Percentiles rank a stretch among this genome's conserved stretches.
Evolutionary conservation across 2,329 filamentous ascomycete genomes (phyloP).

Genomic region (Monosporascus sp.): DNA sequence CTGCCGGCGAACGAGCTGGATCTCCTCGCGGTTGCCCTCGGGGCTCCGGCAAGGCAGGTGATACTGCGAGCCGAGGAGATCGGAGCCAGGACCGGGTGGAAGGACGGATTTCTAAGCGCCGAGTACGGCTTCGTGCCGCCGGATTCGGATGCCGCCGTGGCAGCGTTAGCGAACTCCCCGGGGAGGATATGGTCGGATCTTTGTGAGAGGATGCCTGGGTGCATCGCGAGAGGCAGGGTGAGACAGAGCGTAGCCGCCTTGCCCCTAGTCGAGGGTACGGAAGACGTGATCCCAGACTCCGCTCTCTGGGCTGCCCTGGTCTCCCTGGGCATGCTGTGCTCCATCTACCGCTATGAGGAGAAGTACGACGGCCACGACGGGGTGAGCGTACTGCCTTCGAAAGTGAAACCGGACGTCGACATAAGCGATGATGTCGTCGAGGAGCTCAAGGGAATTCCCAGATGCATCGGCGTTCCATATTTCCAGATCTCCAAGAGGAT

Average conservation of each 20-base stretch:
- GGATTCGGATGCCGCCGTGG: conserved; percentile 44
- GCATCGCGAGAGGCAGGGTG: conserved; percentile 44
- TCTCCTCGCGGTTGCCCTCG: conserved; percentile 46
- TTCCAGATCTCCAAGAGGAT: conserved; percentile 45
- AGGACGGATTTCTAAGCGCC: conserved; percentile 46
- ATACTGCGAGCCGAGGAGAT: conserved; percentile 48
- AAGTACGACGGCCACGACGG: conserved; percentile 43
- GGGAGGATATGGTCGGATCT: conserved; percentile 51
- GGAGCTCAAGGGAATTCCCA: conserved; percentile 44
- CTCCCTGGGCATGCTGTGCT: conserved; percentile 46
- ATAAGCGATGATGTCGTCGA: conserved; percentile 48
- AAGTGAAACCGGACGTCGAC: conserved; percentile 31
- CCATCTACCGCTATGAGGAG: conserved; percentile 49
- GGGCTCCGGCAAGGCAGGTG: conserved; percentile 49
- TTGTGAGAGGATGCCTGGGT: conserved; percentile 48
- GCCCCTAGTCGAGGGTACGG: conserved; percentile 42
- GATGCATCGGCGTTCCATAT: conserved; percentile 44
- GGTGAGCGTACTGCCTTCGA: conserved; percentile 14
- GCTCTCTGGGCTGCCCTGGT: conserved; percentile 50
- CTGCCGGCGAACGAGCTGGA: conserved; percentile 44
- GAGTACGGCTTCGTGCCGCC: conserved; percentile 48
- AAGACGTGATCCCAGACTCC: conserved; percentile 44
- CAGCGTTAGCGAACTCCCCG: conserved; percentile 40
- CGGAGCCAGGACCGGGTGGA: conserved; percentile 45
- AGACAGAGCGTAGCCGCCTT: conserved; percentile 44